Percentiles rank a stretch among this genome's conserved stretches.
These are phyloP conservation scores for Pythium aristosporum DNA, from an alignment of 352 stramenopile genomes.

Conservation along the genomic window DNA sequence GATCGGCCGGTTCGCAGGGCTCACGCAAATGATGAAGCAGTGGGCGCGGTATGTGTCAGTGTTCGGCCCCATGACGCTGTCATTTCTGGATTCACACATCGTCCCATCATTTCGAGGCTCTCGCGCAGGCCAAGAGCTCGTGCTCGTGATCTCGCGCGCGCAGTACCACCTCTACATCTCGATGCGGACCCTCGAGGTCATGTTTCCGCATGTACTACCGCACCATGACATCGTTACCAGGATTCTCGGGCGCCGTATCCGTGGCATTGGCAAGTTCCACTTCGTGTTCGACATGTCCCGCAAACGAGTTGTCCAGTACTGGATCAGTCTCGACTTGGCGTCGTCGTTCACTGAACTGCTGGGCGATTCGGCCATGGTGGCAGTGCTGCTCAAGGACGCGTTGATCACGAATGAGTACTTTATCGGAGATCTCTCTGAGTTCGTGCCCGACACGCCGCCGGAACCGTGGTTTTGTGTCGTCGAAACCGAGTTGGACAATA, in stretches of 20 bases:
- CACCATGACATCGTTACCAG: constrained; percentile 28
- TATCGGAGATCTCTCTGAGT: constrained; percentile 38
- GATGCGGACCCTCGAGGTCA: constrained; percentile 42
- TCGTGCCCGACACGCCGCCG: neutral
- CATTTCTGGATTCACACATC: constrained; percentile 27
- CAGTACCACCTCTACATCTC: constrained; percentile 46
- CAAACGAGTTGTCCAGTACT: constrained; percentile 38
- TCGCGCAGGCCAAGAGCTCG: constrained; percentile 1
- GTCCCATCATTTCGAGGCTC: constrained; percentile 5
- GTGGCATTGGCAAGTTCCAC: constrained; percentile 33
- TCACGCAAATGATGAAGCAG: constrained; percentile 50
- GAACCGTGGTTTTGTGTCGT: too few relatives aligned
- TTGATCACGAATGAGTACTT: constrained; percentile 50
- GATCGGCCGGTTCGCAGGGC: constrained; percentile 38
- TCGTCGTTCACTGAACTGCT: constrained; percentile 41
- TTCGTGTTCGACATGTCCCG: constrained; percentile 47
- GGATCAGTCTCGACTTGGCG: constrained; percentile 47
- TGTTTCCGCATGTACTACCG: constrained; percentile 47
- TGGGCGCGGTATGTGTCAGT: constrained; percentile 48
- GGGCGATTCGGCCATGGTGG: constrained; percentile 37
- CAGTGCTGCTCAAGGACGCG: constrained; percentile 39
- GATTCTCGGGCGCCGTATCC: constrained; percentile 35
- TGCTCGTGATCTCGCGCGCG: constrained; percentile 42
- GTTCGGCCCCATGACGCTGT: constrained; percentile 26
- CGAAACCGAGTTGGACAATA: neutral